These are phyloP conservation scores for Ophiorrhiza pumila DNA, from an alignment of 257 asterid species.

Conservation along the genomic window DNA sequence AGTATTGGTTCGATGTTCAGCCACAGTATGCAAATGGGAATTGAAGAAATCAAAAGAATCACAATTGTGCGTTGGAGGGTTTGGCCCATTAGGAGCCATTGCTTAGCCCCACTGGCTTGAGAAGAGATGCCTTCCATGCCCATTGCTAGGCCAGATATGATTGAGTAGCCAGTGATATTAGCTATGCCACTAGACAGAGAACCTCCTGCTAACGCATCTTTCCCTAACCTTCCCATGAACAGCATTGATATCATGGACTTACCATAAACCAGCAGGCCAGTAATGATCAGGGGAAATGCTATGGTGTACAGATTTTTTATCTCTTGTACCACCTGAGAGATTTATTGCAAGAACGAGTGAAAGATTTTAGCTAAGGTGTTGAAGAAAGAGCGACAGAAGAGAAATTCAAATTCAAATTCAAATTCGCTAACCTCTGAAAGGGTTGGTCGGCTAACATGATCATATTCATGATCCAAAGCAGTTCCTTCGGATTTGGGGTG, in stretches of 20 bases:
- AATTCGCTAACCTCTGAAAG: slow-evolving; percentile 36
- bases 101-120: slow-evolving; percentile 75
- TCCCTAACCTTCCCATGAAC: slow-evolving; percentile 65
- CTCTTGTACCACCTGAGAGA: slow-evolving; percentile 46
- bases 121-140: slow-evolving; percentile 73
- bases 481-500: slow-evolving; percentile 9
- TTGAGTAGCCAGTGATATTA: slow-evolving; percentile 69
- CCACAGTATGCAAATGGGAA: slow-evolving; percentile 70
- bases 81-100: slow-evolving; percentile 44
- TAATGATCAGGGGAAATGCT: slow-evolving; percentile 66
- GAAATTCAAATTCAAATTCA: no score
- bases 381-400: background rate
- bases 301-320: slow-evolving; percentile 50
- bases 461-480: slow-evolving; percentile 20
- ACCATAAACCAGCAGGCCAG: slow-evolving; percentile 53
- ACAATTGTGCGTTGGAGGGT: slow-evolving; percentile 52
- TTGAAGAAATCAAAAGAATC: slow-evolving; percentile 40
- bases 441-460: slow-evolving; percentile 20
- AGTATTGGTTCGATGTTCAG: slow-evolving; percentile 52
- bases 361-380: background rate
- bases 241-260: slow-evolving; percentile 61
- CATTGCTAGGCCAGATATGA: slow-evolving; percentile 60
- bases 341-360: background rate
- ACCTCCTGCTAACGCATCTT: slow-evolving; percentile 68
- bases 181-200: slow-evolving; percentile 68